These are phyloP conservation scores for Zygnema circumcarinatum DNA, from an alignment of 139 green algal species.

Conservation along the genomic window DNA sequence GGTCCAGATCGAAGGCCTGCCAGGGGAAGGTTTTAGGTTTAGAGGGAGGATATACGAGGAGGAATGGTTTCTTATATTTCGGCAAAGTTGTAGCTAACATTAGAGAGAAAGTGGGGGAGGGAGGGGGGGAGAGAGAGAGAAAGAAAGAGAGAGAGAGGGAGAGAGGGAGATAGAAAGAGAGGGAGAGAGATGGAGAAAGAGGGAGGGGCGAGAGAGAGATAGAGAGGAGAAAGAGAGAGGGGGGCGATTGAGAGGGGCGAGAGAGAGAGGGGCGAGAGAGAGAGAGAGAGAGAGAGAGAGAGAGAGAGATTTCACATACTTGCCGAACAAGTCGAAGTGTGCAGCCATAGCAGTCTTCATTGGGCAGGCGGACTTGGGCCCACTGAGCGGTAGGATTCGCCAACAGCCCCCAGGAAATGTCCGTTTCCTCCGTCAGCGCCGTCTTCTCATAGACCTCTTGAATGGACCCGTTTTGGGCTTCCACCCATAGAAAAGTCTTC, in stretches of 20 bases:
- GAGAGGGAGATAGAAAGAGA: background rate
- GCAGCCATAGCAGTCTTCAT: conserved; percentile 36
- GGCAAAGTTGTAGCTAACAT: conserved; percentile 14
- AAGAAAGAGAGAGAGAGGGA: background rate
- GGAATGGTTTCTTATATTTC: no score
- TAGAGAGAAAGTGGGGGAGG: background rate
- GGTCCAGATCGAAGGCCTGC: conserved; percentile 26
- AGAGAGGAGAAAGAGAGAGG: background rate
- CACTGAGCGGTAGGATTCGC: conserved; percentile 51
- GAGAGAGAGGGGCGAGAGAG: no score
- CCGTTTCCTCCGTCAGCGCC: conserved; percentile 15
- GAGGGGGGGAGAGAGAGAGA: background rate
- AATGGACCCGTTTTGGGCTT: background rate
- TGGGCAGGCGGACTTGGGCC: conserved; percentile 26
- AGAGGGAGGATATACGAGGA: no score
- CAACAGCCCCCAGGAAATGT: conserved; percentile 24
- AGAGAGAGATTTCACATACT: conserved; percentile 3
- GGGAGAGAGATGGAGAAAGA: no score
- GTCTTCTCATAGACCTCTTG: background rate
- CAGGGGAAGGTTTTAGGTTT: no score
- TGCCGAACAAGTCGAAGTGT: conserved; percentile 34
- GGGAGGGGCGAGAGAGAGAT: background rate
- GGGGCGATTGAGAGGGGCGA: background rate
- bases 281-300: conserved; percentile 1
- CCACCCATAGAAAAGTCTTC: background rate